A percentile compares a stretch with the other conserved stretches of the same genome.
Conservation (phyloP, 306 rosid genomes). For the Senna siamea region DNA sequence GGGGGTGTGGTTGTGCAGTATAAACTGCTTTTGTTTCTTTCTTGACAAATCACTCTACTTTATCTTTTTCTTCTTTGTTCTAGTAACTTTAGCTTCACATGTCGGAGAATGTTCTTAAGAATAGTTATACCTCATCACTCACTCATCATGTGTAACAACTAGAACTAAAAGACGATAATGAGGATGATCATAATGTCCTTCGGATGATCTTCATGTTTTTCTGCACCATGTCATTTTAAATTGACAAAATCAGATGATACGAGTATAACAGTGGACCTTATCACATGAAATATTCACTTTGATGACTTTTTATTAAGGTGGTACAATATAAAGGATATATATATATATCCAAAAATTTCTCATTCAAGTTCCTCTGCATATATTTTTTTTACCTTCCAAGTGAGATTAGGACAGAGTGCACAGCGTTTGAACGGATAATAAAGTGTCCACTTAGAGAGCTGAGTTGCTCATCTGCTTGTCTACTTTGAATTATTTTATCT, state of each 20-base stretch:
- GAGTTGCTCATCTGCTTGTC: slow-evolving; percentile 30
- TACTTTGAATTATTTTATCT: not conserved
- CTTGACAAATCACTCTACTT: slow-evolving; percentile 44
- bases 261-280: too few species aligned
- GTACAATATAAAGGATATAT: too few species aligned
- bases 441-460: slow-evolving; percentile 4
- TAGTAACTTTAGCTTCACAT: slow-evolving; percentile 40
- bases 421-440: not conserved
- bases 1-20: slow-evolving; percentile 40
- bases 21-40: slow-evolving; percentile 51
- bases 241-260: too few species aligned
- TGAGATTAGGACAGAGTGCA: slow-evolving; percentile 12
- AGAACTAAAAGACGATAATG: slow-evolving; percentile 27
- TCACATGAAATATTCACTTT: not conserved
- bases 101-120: slow-evolving; percentile 58
- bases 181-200: slow-evolving; percentile 38
- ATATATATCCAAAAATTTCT: too few species aligned
- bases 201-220: slow-evolving; percentile 36
- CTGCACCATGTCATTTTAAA: slow-evolving; percentile 24
- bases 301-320: not conserved
- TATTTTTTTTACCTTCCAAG: not conserved
- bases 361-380: not conserved
- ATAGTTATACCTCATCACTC: slow-evolving; percentile 47
- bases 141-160: slow-evolving; percentile 46
- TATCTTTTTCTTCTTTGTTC: slow-evolving; percentile 42